Percentiles rank a stretch among this genome's conserved stretches.
phyloP scores from a whole-genome alignment of 140 eudicot species.

The Oenanthe javanica region DNA sequence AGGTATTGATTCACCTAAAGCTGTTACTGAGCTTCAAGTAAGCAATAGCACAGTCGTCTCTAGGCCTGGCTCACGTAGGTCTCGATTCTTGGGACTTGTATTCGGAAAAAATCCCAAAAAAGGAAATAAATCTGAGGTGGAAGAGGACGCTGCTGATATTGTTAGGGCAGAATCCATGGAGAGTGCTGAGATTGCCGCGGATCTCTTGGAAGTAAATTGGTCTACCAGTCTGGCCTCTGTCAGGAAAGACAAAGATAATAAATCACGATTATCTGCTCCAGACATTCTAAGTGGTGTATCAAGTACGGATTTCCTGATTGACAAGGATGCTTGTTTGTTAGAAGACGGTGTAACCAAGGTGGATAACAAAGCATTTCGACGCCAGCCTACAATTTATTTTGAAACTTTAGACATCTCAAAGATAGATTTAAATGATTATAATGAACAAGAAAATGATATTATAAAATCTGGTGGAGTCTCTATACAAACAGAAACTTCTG shows the following conservation, averaged over 20 bases:
- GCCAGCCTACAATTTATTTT: constrained; percentile 7
- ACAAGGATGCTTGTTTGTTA: constrained; percentile 8
- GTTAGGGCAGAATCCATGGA: constrained; percentile 48
- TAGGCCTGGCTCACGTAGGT: constrained; percentile 35
- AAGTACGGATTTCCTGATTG: constrained; percentile 19
- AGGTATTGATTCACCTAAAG: constrained; percentile 30
- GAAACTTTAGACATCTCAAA: constrained; percentile 18
- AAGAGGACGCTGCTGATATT: constrained; percentile 25
- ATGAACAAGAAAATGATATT: constrained; percentile 9
- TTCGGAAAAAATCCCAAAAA: constrained; percentile 53
- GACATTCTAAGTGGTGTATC: constrained; percentile 11
- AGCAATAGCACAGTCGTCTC: constrained; percentile 28
- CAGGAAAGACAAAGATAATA: constrained; percentile 15
- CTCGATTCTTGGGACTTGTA: constrained; percentile 58
- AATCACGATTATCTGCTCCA: constrained; percentile 11
- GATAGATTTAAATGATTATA: constrained; percentile 16
- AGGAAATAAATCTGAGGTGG: constrained; percentile 27
- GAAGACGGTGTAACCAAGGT: constrained; percentile 18
- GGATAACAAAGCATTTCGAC: background rate
- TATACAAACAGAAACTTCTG: background rate
- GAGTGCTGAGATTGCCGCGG: constrained; percentile 93
- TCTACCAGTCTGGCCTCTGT: constrained; percentile 51
- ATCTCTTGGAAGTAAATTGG: constrained; percentile 84
- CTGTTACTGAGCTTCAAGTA: constrained; percentile 30
- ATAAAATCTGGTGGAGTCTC: constrained; percentile 2